Evolutionary conservation across 768 basidiomycete species (phyloP), one percentile per base, ranked within the genome.

Genomic region (Suillus variegatus): DNA sequence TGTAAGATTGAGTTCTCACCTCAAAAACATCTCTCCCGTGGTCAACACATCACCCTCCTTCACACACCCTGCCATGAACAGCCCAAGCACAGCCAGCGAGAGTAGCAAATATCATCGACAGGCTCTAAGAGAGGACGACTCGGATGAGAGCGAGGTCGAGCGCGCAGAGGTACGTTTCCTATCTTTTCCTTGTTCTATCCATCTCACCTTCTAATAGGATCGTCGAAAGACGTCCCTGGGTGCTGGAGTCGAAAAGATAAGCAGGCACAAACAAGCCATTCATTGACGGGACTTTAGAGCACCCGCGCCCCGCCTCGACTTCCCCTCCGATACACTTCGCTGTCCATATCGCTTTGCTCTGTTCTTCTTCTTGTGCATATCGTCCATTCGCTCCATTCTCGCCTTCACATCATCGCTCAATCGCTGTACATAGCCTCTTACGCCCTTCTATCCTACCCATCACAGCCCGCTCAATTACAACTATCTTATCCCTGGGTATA

Each of bases 201-300:
- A 13, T 8, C 41, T 60, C 41, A 60, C 41, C 12, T 18, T n/a
- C n/a, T 52, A 32, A 43, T 63, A 78, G 75, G 74, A 74, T 41
- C 20, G 36, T 22, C 71, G 78, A 51, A 79, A 72, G 66, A 78
- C 78, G 16, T 69, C 73, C 3, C 68, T 77, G 0, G 76, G 77
- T 25, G 77, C 77, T 10, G 78, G 78, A 9, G 74, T 78, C 22
- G 78, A 78, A 66, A 78, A 78, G 66, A 68, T 78, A 61, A 79
- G 78, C 64, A 69, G 74, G 60, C 78, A 79, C 64, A 69, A 76
- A 44, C 70, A 72, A 6, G 56, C 56, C 16, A 9, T 54, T 1
- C 52, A 32, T 28, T 52, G 16, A 41, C 38, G 3, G 28, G 28
- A 28, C 40, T 18, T 16, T 47, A 13, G 12, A 47, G 46, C 2